phyloP scores from a whole-genome alignment of 352 stramenopile genomes.

The Globisporangium takayamanum region DNA sequence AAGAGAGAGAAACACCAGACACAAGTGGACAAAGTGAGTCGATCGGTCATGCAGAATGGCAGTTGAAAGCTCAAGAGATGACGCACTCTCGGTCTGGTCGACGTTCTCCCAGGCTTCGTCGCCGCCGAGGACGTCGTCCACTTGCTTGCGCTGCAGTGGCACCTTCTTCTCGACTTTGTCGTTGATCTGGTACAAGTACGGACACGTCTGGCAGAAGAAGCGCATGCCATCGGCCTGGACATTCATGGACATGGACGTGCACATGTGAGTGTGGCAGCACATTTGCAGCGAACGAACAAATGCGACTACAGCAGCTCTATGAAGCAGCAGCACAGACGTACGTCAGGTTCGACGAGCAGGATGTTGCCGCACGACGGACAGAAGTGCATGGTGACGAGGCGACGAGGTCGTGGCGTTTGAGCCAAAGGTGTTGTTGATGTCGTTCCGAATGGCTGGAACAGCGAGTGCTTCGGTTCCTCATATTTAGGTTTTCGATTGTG shows the following conservation, averaged over 20 bases:
- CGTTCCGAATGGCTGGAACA: background rate
- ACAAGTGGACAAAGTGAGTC: background rate
- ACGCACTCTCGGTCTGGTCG: constrained; percentile 92
- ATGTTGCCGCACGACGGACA: constrained; percentile 89
- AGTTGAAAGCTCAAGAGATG: background rate
- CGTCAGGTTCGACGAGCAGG: constrained; percentile 84
- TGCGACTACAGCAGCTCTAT: constrained; percentile 1
- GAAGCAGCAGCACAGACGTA: constrained; percentile 17
- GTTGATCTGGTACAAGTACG: constrained; percentile 86
- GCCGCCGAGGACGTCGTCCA: constrained; percentile 98
- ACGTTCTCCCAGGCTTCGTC: constrained; percentile 98
- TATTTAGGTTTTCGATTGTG: too few species aligned
- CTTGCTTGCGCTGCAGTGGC: constrained; percentile 93
- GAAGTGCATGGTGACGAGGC: constrained; percentile 69
- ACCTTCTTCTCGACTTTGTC: constrained; percentile 88
- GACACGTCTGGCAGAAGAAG: constrained; percentile 88
- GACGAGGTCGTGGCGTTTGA: background rate
- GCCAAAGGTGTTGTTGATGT: background rate
- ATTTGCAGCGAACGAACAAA: background rate
- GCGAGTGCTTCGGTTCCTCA: too few species aligned
- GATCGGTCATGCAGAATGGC: constrained; percentile 1
- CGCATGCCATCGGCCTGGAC: constrained; percentile 80
- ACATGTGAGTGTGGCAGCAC: background rate
- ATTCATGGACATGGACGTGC: constrained; percentile 2
- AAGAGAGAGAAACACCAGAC: constrained; percentile 1